These are phyloP conservation scores for Mycena chlorophos DNA, from an alignment of 768 basidiomycete genomes.

Conservation along the genomic window DNA sequence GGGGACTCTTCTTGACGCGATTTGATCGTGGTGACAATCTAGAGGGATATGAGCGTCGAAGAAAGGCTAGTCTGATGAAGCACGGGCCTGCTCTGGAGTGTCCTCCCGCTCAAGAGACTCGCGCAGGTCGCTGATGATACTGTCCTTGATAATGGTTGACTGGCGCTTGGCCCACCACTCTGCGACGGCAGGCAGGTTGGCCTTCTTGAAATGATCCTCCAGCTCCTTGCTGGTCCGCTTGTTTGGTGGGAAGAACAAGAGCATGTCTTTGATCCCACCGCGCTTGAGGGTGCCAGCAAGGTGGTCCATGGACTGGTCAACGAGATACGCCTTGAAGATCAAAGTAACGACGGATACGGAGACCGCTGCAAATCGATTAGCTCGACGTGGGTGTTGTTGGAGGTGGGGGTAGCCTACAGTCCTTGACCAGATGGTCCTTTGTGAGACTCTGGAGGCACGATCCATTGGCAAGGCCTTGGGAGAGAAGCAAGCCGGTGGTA, in stretches of 20 bases:
- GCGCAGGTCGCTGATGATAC: constrained; percentile 65
- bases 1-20: constrained; percentile 71
- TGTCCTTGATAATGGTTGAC: constrained; percentile 77
- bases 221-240: constrained; percentile 73
- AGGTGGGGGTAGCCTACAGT: constrained; percentile 51
- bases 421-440: constrained; percentile 95
- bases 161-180: constrained; percentile 97
- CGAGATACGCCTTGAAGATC: constrained; percentile 80
- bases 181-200: constrained; percentile 72
- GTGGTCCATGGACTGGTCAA: constrained; percentile 87
- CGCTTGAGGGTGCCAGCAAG: constrained; percentile 79
- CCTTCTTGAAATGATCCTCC: constrained; percentile 85
- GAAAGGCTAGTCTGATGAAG: constrained; percentile 1
- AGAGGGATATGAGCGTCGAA: constrained; percentile 14
- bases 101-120: constrained; percentile 74
- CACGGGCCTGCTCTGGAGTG: constrained; percentile 58
- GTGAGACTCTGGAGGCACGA: constrained; percentile 78
- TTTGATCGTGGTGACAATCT: constrained; percentile 81
- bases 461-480: constrained; percentile 79
- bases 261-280: constrained; percentile 82
- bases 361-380: constrained; percentile 52
- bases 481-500: constrained; percentile 78
- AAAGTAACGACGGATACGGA: constrained; percentile 73
- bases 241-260: constrained; percentile 84
- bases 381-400: constrained; percentile 4